A percentile compares a stretch with the other conserved stretches of the same genome.
Evolutionary conservation across 805 yeast genomes (phyloP).

Genomic region (Starmerella stellata): DNA sequence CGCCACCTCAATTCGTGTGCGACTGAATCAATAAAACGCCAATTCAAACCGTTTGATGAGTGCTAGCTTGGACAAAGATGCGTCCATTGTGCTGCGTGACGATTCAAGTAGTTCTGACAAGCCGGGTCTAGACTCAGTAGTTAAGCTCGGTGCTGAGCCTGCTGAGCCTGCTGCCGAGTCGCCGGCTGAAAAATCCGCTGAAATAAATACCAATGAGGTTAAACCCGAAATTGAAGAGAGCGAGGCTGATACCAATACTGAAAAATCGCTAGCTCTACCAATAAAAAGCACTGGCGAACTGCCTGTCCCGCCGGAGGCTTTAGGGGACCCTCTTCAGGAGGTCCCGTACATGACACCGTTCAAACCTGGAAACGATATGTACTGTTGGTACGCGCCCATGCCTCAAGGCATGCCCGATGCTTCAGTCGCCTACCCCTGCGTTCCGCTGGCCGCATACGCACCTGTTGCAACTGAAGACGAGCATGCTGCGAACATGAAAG

Average conservation of each 20-base stretch:
- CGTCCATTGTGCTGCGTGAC: too few species aligned
- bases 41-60: too few species aligned
- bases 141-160: too few species aligned
- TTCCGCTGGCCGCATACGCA: not conserved
- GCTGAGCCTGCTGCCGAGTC: too few species aligned
- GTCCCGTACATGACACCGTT: not conserved
- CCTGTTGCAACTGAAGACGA: not conserved
- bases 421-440: constrained; percentile 5
- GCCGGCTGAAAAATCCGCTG: too few species aligned
- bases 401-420: constrained; percentile 7
- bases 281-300: not conserved
- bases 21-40: not conserved
- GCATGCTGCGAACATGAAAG: not conserved
- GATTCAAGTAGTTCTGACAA: too few species aligned
- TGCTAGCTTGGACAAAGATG: too few species aligned
- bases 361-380: not conserved
- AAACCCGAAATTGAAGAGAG: too few species aligned
- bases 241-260: not conserved
- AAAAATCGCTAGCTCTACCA: too few species aligned
- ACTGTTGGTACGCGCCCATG: constrained; percentile 8
- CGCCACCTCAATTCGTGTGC: constrained; percentile 1
- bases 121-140: too few species aligned
- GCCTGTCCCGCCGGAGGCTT: not conserved
- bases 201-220: too few species aligned
- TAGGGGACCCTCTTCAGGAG: not conserved